phyloP scores from a whole-genome alignment of 345 rosid species.

The Luvunga scandens region DNA sequence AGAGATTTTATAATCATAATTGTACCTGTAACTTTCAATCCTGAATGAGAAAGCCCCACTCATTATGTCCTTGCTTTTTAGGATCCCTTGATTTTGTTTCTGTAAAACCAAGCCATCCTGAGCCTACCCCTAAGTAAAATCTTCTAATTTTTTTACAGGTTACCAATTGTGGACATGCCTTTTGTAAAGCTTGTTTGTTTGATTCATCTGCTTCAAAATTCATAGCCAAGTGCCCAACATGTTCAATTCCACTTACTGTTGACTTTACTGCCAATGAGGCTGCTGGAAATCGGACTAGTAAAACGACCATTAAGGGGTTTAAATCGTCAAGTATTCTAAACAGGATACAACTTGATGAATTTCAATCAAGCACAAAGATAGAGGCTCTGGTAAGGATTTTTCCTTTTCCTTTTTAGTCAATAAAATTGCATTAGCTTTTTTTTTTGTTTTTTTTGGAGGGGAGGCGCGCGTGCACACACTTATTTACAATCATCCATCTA shows the following conservation, averaged over 20 bases:
- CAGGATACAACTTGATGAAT: constrained; percentile 70
- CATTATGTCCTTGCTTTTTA: neutral
- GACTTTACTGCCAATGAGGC: constrained; percentile 61
- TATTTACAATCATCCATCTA: neutral
- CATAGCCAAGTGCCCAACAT: constrained; percentile 59
- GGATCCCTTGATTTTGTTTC: constrained; percentile 3
- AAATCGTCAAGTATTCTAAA: constrained; percentile 82
- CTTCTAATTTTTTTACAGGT: constrained; percentile 48
- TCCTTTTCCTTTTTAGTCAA: neutral
- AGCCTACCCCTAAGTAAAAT: neutral
- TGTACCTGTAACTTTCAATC: neutral
- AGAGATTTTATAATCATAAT: neutral
- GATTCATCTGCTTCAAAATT: constrained; percentile 58
- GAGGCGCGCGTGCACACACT: neutral
- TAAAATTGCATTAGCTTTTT: neutral
- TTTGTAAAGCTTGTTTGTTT: constrained; percentile 90
- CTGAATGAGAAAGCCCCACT: neutral
- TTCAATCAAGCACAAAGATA: constrained; percentile 97
- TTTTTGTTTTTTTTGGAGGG: too few species aligned
- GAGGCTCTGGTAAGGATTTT: constrained; percentile 81
- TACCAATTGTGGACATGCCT: constrained; percentile 70
- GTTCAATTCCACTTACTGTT: constrained; percentile 69
- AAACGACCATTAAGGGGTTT: constrained; percentile 69
- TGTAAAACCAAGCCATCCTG: neutral
- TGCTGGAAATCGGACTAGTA: constrained; percentile 44